These are phyloP conservation scores for Rhamnella rubrinervis DNA, from an alignment of 331 rosid genomes.

Conservation along the genomic window DNA sequence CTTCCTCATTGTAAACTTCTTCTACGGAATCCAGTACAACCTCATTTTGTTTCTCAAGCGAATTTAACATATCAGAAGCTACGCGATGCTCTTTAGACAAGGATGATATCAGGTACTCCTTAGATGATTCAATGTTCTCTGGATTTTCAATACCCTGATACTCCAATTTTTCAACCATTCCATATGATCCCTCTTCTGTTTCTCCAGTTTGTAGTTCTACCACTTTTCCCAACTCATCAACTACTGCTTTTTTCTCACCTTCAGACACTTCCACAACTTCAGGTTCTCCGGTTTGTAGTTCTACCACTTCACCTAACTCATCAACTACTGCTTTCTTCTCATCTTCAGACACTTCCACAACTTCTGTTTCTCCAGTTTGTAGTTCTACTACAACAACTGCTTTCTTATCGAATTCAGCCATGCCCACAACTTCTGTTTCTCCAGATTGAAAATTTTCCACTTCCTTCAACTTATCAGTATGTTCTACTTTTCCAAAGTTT, in stretches of 20 bases:
- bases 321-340: constrained; percentile 3
- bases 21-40: constrained; percentile 1
- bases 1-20: constrained; percentile 1
- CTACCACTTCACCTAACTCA: constrained; percentile 18
- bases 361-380: constrained; percentile 16
- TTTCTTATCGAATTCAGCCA: constrained; percentile 1
- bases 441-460: constrained; percentile 6
- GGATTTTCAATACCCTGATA: background rate
- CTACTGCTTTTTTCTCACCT: background rate
- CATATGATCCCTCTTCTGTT: constrained; percentile 5
- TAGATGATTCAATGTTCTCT: constrained; percentile 15
- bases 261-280: constrained; percentile 12
- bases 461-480: background rate
- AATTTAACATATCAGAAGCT: constrained; percentile 4
- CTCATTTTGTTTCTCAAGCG: constrained; percentile 12
- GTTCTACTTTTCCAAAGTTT: background rate
- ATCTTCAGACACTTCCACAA: constrained; percentile 7
- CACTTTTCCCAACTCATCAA: constrained; percentile 18
- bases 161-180: constrained; percentile 6
- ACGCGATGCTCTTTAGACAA: background rate
- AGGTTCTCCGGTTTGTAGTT: constrained; percentile 10
- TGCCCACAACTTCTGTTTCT: constrained; percentile 16
- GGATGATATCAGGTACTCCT: constrained; percentile 8
- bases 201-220: constrained; percentile 18
- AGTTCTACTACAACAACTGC: constrained; percentile 11